Evolutionary conservation across 768 basidiomycete species (phyloP), one percentile per base, ranked within the genome.

Genomic region (Floccularia luteovirens): DNA sequence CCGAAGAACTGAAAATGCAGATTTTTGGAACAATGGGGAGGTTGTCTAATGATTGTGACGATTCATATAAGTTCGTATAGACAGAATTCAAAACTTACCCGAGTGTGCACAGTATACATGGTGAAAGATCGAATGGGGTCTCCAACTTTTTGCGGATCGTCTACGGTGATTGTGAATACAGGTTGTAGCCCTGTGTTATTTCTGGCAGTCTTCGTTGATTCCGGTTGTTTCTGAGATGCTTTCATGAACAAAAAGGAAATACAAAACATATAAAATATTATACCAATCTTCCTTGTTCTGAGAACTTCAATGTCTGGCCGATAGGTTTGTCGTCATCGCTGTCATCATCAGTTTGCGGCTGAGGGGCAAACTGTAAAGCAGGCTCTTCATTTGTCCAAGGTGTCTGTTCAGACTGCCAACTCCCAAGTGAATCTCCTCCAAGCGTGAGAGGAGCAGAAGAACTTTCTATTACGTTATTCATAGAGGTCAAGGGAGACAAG

Each of bases 71-170:
- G 23, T 27, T 31, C 8, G 14, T 22, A 37, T 22, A 24, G n/a
- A 28, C 16, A 24, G 6, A 22, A 31, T 33, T 12, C 33, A 22
- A 6, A 25, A 54, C 77, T 38, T 56, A 89, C 90, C 48, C 77
- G 69, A 11, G 93, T 96, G 44, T 90, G 84, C 1, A 99, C 90
- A 1, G 96, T 99, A 58, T 98, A 99, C 66, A 98, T 91, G 8
- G 88, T 96, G 55, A 90, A 96, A 12, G 82, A 78, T 42, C 89
- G 82, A 35, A 97, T 89, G 1, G 92, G 89, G 53, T 93, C 90
- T n/a, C 96, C 96, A 31, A 97, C 87, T 50, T 87, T 90, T 49
- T 97, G 92, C 4, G 96, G 96, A 59, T 99, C 96, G 39, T 90
- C 88, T n/a, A 99, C 91, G 0, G 85, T 77, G 47, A 99, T 90